Conservation (phyloP, 140 eudicot genomes). For the Erigeron philadelphicus region DNA sequence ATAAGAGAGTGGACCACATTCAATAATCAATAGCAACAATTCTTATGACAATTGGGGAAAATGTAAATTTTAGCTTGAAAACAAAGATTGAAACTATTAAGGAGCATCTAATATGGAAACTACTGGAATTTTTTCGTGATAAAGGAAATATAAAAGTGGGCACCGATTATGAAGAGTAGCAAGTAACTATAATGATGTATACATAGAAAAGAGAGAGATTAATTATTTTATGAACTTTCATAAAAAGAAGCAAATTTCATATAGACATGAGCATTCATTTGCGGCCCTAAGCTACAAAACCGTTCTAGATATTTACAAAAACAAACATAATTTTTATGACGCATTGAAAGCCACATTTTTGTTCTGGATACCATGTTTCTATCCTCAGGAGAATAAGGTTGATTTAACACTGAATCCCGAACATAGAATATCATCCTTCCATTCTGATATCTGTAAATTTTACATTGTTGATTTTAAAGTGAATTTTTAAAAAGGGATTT, state of each 20-base stretch:
- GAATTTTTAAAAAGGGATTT: neutral
- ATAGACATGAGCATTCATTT: slow-evolving; percentile 5
- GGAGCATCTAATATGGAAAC: no score
- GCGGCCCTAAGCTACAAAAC: slow-evolving; percentile 15
- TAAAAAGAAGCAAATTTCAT: neutral
- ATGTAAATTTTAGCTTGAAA: no score
- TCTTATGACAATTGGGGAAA: no score
- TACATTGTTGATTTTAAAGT: slow-evolving; percentile 9
- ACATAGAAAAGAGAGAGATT: no score
- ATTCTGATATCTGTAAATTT: slow-evolving; percentile 23
- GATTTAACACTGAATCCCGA: slow-evolving; percentile 23
- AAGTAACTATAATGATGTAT: no score
- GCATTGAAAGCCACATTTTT: slow-evolving; percentile 21
- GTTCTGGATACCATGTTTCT: slow-evolving; percentile 29
- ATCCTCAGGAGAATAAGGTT: slow-evolving; percentile 17
- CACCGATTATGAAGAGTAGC: no score
- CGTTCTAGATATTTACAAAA: neutral
- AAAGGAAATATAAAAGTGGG: no score
- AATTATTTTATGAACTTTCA: neutral
- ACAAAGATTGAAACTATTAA: no score
- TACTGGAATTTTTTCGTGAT: no score
- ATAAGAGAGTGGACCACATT: no score
- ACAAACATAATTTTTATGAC: slow-evolving; percentile 6
- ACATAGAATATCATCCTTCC: slow-evolving; percentile 21
- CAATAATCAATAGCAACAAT: no score